A percentile compares a stretch with the other conserved stretches of the same genome.
Evolutionary conservation across 192 early-diverging fungal species (phyloP).

Genomic region (Coemansia sp.): DNA sequence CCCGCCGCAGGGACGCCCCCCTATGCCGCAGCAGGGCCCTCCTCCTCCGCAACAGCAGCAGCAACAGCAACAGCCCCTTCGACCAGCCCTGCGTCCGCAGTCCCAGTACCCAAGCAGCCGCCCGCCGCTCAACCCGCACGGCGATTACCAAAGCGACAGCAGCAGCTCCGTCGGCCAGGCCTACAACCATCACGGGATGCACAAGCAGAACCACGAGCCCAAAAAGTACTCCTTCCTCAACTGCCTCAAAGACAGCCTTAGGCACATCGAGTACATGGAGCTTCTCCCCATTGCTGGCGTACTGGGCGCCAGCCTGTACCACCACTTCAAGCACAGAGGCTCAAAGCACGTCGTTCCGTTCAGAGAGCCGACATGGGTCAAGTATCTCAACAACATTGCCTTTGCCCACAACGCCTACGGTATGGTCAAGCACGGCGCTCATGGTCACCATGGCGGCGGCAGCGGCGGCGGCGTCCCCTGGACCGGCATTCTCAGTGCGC

Average conservation of each 20-base stretch:
- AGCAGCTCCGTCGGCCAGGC: slow-evolving; percentile 14
- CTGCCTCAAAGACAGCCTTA: slow-evolving; percentile 37
- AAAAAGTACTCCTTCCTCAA: slow-evolving; percentile 20
- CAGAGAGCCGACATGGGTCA: slow-evolving; percentile 36
- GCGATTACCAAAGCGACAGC: slow-evolving; percentile 23
- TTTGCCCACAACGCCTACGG: slow-evolving; percentile 30
- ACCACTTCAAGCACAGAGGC: slow-evolving; percentile 21
- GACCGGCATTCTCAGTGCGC: slow-evolving; percentile 19
- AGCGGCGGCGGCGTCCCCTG: slow-evolving; percentile 20
- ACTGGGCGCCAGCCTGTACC: slow-evolving; percentile 33
- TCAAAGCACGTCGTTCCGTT: slow-evolving; percentile 15
- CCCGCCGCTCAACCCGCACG: not conserved
- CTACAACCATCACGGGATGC: slow-evolving; percentile 1
- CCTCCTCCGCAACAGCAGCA: slow-evolving; percentile 14
- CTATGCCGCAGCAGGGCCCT: not conserved
- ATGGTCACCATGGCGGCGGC: not conserved
- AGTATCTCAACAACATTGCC: slow-evolving; percentile 21
- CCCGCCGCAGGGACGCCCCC: not conserved
- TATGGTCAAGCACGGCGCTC: slow-evolving; percentile 10
- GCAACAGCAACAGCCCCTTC: slow-evolving; percentile 10
- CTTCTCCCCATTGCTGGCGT: slow-evolving; percentile 30
- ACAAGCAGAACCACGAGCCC: not conserved
- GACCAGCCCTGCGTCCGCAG: slow-evolving; percentile 13
- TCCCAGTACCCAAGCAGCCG: slow-evolving; percentile 1
- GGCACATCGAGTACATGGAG: slow-evolving; percentile 20